phyloP scores from a whole-genome alignment of 176 grass and related monocot species.

The Oryza officinalis region DNA sequence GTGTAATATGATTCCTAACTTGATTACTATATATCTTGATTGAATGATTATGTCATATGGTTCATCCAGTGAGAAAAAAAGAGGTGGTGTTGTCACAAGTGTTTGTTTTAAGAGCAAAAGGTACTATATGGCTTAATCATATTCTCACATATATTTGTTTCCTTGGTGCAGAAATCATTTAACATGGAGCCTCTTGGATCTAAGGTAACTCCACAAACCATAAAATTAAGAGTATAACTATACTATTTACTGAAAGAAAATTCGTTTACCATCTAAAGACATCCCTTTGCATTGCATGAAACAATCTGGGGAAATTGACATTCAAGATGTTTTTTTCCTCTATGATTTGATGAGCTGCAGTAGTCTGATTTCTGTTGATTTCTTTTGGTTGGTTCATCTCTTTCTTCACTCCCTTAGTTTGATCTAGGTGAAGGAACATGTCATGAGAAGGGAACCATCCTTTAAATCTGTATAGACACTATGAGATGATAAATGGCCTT shows the following conservation, averaged over 20 bases:
- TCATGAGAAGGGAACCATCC: not conserved
- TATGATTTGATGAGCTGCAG: not conserved
- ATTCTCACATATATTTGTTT: slow-evolving; percentile 15
- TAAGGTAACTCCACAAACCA: slow-evolving; percentile 54
- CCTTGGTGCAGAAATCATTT: slow-evolving; percentile 66
- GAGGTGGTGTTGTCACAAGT: too few relatives aligned
- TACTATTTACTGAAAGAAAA: not conserved
- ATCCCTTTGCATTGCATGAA: slow-evolving; percentile 1
- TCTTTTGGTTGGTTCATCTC: not conserved
- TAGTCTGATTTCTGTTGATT: not conserved
- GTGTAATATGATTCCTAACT: not conserved
- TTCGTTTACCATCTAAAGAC: not conserved
- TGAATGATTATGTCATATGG: not conserved
- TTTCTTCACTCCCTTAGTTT: not conserved
- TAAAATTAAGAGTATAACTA: not conserved
- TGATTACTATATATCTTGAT: not conserved
- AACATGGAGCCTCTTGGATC: slow-evolving; percentile 60
- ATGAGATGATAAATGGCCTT: not conserved
- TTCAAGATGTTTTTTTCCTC: not conserved
- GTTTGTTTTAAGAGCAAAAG: not conserved
- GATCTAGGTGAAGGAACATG: not conserved
- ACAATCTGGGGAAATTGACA: not conserved
- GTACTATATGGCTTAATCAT: slow-evolving; percentile 5
- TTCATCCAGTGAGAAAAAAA: not conserved
- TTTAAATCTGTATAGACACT: not conserved